phyloP scores from a whole-genome alignment of 306 rosid species.

The Trichosanthes cucumerina region DNA sequence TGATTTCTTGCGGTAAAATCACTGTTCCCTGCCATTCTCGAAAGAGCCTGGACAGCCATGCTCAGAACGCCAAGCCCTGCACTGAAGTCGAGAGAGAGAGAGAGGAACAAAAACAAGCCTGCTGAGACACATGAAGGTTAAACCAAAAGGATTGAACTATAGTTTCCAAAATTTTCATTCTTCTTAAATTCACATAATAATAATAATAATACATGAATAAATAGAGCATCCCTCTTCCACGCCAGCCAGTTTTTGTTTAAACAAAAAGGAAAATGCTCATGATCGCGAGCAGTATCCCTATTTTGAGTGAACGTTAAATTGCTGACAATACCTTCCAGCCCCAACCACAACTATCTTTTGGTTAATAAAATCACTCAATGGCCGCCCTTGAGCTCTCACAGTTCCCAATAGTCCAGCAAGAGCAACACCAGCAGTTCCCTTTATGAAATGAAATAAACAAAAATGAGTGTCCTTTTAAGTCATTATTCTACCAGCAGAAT shows the following conservation, averaged over 20 bases:
- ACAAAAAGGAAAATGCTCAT: constrained; percentile 12
- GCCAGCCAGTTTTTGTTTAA: not conserved
- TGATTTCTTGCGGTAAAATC: constrained; percentile 51
- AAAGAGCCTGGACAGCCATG: constrained; percentile 73
- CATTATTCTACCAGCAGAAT: constrained; percentile 8
- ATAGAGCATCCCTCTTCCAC: not conserved
- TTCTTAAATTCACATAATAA: not conserved
- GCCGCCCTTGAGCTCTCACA: constrained; percentile 93
- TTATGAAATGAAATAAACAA: constrained; percentile 24
- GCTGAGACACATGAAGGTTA: not conserved
- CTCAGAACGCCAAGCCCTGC: constrained; percentile 96
- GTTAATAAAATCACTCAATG: constrained; percentile 63
- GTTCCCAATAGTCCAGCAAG: constrained; percentile 94
- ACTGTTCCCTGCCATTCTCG: constrained; percentile 60
- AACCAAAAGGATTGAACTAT: not conserved
- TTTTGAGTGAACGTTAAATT: constrained; percentile 4
- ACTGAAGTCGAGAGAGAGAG: constrained; percentile 32
- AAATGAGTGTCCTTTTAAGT: not conserved
- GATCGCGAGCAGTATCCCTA: constrained; percentile 14
- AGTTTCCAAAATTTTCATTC: not conserved
- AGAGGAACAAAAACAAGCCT: not conserved
- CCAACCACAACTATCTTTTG: constrained; percentile 98
- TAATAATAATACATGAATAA: not conserved
- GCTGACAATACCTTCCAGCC: constrained; percentile 79
- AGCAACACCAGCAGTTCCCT: constrained; percentile 99